These are phyloP conservation scores for Aspergillus fumigatus DNA, from an alignment of 2,329 filamentous ascomycete genomes.

Conservation along the genomic window DNA sequence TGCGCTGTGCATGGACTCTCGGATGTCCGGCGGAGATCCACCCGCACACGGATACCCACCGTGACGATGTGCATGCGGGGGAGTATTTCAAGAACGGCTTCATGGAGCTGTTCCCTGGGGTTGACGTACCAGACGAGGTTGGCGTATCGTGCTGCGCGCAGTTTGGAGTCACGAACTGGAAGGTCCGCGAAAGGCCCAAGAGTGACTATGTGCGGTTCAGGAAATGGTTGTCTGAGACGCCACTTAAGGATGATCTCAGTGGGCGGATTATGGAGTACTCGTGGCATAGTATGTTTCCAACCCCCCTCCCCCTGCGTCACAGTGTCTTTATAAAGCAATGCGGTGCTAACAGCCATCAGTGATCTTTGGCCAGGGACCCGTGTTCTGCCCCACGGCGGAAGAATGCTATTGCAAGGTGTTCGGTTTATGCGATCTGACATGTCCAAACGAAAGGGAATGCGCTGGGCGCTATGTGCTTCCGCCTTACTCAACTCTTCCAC, in stretches of 20 bases:
- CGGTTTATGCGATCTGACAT: conserved; percentile 52
- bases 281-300: conserved; percentile 51
- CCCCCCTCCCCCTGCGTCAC: not conserved
- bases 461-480: conserved; percentile 57
- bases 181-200: conserved; percentile 42
- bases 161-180: conserved; percentile 48
- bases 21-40: conserved; percentile 51
- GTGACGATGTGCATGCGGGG: conserved; percentile 45
- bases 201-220: conserved; percentile 48
- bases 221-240: conserved; percentile 47
- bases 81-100: conserved; percentile 48
- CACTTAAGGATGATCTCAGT: conserved; percentile 45
- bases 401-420: conserved; percentile 66
- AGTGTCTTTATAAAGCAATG: not conserved
- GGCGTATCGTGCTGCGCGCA: conserved; percentile 53
- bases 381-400: conserved; percentile 58
- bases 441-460: conserved; percentile 44
- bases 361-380: conserved; percentile 54
- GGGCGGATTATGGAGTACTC: conserved; percentile 55
- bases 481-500: conserved; percentile 52
- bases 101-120: conserved; percentile 44
- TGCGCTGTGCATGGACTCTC: conserved; percentile 50
- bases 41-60: conserved; percentile 40
- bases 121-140: conserved; percentile 40
- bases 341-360: conserved; percentile 37